Evolutionary conservation across 164 flowering plant species (phyloP).

Genomic region (Vitis amurensis): DNA sequence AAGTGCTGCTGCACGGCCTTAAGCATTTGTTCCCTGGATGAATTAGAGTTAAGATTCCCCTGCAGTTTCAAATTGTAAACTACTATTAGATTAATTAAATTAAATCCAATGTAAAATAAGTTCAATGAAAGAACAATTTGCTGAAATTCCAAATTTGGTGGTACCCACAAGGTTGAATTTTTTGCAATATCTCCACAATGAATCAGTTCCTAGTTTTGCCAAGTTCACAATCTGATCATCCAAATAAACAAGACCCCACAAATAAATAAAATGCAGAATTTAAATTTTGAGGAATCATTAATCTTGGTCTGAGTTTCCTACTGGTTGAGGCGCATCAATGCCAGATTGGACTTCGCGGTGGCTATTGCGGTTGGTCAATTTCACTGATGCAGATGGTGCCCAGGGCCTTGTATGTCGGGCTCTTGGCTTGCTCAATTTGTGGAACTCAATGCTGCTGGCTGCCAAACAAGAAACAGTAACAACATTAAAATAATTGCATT

Average conservation of each 20-base stretch:
- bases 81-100: neutral
- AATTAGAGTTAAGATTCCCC: constrained; percentile 42
- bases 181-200: constrained; percentile 77
- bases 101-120: neutral
- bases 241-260: neutral
- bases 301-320: constrained; percentile 21
- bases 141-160: neutral
- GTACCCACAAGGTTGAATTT: constrained; percentile 70
- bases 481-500: neutral
- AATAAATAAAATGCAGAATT: neutral
- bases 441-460: constrained; percentile 58
- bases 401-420: constrained; percentile 63
- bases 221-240: constrained; percentile 62
- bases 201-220: constrained; percentile 60
- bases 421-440: constrained; percentile 61
- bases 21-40: constrained; percentile 68
- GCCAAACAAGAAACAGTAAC: constrained; percentile 15
- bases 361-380: constrained; percentile 34
- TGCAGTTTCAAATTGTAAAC: constrained; percentile 18
- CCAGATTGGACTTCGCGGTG: constrained; percentile 55
- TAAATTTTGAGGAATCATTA: neutral
- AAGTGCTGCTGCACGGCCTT: constrained; percentile 71
- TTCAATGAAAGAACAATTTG: neutral
- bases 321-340: constrained; percentile 42
- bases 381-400: constrained; percentile 45